Conservation (phyloP, 495 filamentous ascomycete genomes). For the Hypomontagnella monticulosa region DNA sequence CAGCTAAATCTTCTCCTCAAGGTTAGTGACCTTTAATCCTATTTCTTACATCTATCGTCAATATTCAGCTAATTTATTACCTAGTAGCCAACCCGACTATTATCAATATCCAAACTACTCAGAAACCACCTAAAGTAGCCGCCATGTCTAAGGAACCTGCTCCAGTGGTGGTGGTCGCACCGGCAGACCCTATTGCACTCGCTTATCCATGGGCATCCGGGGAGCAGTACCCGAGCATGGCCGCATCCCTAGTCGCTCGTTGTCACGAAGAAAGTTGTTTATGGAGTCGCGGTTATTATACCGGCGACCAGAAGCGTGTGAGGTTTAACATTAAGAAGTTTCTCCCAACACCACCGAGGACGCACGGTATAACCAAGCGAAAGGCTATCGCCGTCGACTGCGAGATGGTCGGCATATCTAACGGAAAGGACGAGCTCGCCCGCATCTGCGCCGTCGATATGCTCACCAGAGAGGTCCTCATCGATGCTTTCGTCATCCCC, state of each 20-base stretch:
- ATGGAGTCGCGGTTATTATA: conserved; percentile 8
- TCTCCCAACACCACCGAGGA: conserved; percentile 2
- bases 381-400: conserved; percentile 59
- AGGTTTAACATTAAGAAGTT: conserved; percentile 7
- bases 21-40: not conserved
- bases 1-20: not conserved
- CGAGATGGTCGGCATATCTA: conserved; percentile 54
- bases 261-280: conserved; percentile 19
- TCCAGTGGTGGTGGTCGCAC: not conserved
- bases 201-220: conserved; percentile 33
- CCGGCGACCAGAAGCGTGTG: not conserved
- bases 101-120: not conserved
- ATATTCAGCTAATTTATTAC: not conserved
- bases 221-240: not conserved
- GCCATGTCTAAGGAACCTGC: not conserved
- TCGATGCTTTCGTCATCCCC: conserved; percentile 57
- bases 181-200: not conserved
- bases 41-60: not conserved
- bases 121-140: not conserved
- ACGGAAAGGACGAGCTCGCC: conserved; percentile 52
- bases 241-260: not conserved
- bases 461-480: conserved; percentile 52
- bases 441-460: conserved; percentile 56
- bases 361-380: not conserved
- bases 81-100: not conserved